Percentiles rank a stretch among this genome's conserved stretches.
These are phyloP conservation scores for Fusarium sp. DNA, from an alignment of 2,329 filamentous ascomycete genomes.

Conservation along the genomic window DNA sequence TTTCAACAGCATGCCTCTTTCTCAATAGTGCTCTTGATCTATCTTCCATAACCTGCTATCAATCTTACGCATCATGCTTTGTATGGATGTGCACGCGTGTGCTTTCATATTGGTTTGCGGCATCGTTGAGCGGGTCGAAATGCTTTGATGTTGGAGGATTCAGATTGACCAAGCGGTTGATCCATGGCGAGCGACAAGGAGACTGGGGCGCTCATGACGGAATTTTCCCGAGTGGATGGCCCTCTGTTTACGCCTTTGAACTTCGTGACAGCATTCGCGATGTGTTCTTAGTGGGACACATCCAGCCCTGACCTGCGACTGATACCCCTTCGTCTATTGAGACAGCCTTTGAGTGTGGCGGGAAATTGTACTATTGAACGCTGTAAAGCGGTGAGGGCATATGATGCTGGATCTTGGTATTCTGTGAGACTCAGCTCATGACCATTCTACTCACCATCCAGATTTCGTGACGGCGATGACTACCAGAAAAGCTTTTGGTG, in stretches of 20 bases:
- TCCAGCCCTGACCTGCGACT: conserved; percentile 3
- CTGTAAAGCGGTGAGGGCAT: conserved; percentile 33
- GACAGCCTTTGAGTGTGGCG: conserved; percentile 30
- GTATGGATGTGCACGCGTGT: conserved; percentile 7
- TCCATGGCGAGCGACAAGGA: conserved; percentile 17
- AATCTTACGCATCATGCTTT: conserved; percentile 7
- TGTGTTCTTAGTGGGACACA: conserved; percentile 30
- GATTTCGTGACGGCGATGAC: background rate
- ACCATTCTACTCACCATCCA: background rate
- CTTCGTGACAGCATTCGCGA: conserved; percentile 11
- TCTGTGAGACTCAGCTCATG: background rate
- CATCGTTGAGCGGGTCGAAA: conserved; percentile 15
- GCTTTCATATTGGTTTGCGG: conserved; percentile 13
- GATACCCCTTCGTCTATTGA: conserved; percentile 17
- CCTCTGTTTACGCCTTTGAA: conserved; percentile 27
- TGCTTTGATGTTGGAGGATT: conserved; percentile 12
- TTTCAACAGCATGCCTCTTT: background rate
- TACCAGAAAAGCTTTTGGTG: conserved; percentile 11
- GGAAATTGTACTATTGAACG: conserved; percentile 26
- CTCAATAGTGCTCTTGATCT: conserved; percentile 1
- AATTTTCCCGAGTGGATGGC: conserved; percentile 5
- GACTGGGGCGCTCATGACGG: conserved; percentile 11
- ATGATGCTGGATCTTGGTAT: conserved; percentile 12
- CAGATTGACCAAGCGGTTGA: conserved; percentile 37
- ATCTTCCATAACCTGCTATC: conserved; percentile 7